phyloP scores from a whole-genome alignment of 208 protist genomes.

The Leptomonas pyrrhocoris region DNA sequence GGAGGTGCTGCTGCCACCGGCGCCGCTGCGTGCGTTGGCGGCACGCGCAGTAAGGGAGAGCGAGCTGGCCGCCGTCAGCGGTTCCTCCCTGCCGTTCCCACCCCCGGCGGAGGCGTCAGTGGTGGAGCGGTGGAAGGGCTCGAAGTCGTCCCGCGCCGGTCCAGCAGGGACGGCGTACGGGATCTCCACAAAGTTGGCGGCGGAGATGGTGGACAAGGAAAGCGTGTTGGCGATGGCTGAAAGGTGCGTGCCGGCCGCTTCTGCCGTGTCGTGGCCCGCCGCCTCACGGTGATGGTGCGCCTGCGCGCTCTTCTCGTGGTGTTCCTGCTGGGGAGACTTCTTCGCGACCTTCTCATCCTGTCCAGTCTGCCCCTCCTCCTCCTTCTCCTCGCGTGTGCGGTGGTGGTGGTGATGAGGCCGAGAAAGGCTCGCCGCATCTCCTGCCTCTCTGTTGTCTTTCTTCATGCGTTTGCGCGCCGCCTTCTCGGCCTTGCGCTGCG shows the following conservation, averaged over 20 bases:
- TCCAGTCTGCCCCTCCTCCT: neutral
- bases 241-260: neutral
- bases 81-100: neutral
- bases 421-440: neutral
- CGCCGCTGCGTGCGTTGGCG: slow-evolving; percentile 14
- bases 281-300: neutral
- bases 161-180: slow-evolving; percentile 33
- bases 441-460: too few relatives aligned
- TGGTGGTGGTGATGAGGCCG: neutral
- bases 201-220: slow-evolving; percentile 14
- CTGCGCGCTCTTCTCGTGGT: neutral
- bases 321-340: neutral
- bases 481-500: neutral
- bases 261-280: neutral
- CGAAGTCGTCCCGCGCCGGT: slow-evolving; percentile 12
- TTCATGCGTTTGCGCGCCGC: neutral
- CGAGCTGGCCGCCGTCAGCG: slow-evolving; percentile 4
- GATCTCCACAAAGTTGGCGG: slow-evolving; percentile 33
- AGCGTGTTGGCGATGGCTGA: slow-evolving; percentile 1
- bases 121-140: neutral
- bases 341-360: neutral
- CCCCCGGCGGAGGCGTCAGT: neutral
- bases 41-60: neutral
- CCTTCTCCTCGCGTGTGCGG: neutral
- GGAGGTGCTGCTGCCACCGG: slow-evolving; percentile 7